Base-by-base conservation (phyloP, 805 yeast genomes). In the Zygosaccharomyces bisporus region DNA sequence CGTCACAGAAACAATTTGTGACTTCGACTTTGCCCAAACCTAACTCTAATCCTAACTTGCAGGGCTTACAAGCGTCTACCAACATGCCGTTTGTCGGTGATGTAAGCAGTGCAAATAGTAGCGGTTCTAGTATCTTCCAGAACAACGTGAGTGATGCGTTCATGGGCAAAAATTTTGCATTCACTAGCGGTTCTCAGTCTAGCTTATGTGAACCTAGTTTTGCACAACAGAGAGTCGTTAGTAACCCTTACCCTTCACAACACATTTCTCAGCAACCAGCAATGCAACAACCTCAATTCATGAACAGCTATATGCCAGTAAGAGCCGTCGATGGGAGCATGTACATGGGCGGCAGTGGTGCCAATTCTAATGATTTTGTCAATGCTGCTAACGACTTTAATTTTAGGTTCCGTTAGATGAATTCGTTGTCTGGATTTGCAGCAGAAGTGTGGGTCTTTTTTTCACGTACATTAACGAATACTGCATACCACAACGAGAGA, bases 191-290 rank as follows among this genome's bases (percentile, higher is more conserved):
- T 25, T 46, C 51, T 31, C 50, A 49, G 25, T 43, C 45, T 20
- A 40, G 43, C 25, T 40, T 47, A 14, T 34, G 46, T 30, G 51
- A 47, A 25, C 47, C 51, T 13, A 44, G 24, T 36, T 47, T 44
- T 33, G 39, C 51, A 29, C 51, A 47, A 43, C 51, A 47, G 20
- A 52, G 59, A 50, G 44, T 53, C 17, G 44, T 52, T 12, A 52
- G 57, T 37, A 53, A 53, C 40, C 57, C 59, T n/a, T 53, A 41
- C 36, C 53, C 53, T 17, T 25, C 42, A 18, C 51, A 47, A 20
- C 40, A 36, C 21, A 10, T 37, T 37, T 21, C 40, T 5, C 51
- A 45, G 31, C 45, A 47, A 20, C 49, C 47, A 18, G 23, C 46
- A 24, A 21, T 34, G 32, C 47, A 47, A 25, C 51, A 41, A 9